Percentiles rank a stretch among this genome's conserved stretches.
Conservation (phyloP, 345 rosid species). For the Populus simonii region DNA sequence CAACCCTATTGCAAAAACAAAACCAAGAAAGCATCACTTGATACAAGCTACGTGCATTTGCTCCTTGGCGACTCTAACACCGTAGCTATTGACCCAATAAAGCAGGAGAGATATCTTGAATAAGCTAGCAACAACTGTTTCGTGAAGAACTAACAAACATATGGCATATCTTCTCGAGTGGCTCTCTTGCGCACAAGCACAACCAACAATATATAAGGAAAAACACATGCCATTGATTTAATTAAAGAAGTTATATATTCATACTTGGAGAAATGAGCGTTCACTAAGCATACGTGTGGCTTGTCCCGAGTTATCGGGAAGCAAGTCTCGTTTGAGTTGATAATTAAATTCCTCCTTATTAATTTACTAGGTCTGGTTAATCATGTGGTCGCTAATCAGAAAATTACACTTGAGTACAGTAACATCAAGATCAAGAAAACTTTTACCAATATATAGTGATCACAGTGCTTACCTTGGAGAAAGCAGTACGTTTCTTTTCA, state of each 20-base stretch:
- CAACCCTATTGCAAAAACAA: not conserved
- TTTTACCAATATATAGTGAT: not conserved
- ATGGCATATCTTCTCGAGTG: not conserved
- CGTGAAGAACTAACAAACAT: not conserved
- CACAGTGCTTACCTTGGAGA: constrained; percentile 16
- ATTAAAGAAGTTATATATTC: not conserved
- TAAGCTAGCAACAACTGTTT: not conserved
- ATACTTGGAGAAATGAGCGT: not conserved
- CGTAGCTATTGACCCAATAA: not conserved
- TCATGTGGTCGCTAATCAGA: constrained; percentile 4
- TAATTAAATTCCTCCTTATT: not conserved
- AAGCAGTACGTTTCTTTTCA: constrained; percentile 20
- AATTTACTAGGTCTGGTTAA: not conserved
- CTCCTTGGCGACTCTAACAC: not conserved
- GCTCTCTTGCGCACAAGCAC: not conserved
- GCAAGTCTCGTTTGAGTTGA: not conserved
- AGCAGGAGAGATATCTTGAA: not conserved
- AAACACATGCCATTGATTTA: not conserved
- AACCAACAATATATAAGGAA: not conserved
- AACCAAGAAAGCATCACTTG: not conserved
- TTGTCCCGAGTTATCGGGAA: constrained; percentile 10
- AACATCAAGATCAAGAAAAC: constrained; percentile 22
- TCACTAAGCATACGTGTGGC: not conserved
- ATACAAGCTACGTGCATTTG: not conserved
- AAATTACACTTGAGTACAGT: not conserved